Evolutionary conservation across 73 alveolate species (phyloP).

Genomic region (Urostyla sp.): DNA sequence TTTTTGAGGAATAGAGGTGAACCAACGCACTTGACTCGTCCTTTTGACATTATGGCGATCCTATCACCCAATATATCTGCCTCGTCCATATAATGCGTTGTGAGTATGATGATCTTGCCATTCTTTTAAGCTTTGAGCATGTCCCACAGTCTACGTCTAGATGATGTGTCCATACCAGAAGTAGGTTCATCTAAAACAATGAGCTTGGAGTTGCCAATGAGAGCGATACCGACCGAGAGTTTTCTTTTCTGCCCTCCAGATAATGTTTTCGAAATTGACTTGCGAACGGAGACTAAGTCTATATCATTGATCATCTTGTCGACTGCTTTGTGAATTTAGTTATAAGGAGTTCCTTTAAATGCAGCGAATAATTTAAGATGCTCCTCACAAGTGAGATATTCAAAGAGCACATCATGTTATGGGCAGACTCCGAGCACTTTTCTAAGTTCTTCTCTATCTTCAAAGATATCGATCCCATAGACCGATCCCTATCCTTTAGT

Average conservation of each 20-base stretch:
- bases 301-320: constrained; percentile 65
- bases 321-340: constrained; percentile 34
- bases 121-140: constrained; percentile 92
- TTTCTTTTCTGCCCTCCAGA: constrained; percentile 98
- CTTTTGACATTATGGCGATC: constrained; percentile 97
- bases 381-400: constrained; percentile 82
- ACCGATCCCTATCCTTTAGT: constrained; percentile 77
- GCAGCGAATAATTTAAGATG: constrained; percentile 84
- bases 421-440: constrained; percentile 98
- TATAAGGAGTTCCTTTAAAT: constrained; percentile 72
- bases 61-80: constrained; percentile 99
- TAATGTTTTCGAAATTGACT: constrained; percentile 78
- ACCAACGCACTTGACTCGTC: constrained; percentile 94
- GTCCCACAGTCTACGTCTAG: constrained; percentile 97
- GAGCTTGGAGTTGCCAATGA: constrained; percentile 93
- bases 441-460: constrained; percentile 79
- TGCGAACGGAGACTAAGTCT: constrained; percentile 62
- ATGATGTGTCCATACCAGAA: constrained; percentile 97
- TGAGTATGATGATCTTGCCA: constrained; percentile 91
- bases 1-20: constrained; percentile 92
- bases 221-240: constrained; percentile 95
- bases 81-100: constrained; percentile 99
- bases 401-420: constrained; percentile 96
- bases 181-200: constrained; percentile 97
- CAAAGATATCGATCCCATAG: constrained; percentile 73